phyloP scores from a whole-genome alignment of 2,329 filamentous ascomycete species.

The Claviceps quebecensis region DNA sequence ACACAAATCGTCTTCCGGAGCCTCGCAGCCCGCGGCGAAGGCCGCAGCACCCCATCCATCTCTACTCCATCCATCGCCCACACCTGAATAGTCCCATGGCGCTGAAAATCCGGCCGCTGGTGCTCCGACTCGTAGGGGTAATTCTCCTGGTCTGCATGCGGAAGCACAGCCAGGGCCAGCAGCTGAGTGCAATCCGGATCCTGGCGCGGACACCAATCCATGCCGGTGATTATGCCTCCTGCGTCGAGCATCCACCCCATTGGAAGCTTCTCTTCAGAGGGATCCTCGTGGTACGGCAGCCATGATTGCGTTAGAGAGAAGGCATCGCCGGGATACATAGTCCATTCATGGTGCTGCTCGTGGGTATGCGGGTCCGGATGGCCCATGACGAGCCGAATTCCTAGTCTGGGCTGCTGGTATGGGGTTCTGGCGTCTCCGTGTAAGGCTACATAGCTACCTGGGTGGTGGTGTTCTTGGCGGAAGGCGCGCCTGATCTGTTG shows the following conservation, averaged over 20 bases:
- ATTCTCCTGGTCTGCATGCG: conserved; percentile 34
- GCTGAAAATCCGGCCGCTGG: conserved; percentile 22
- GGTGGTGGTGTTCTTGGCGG: not conserved
- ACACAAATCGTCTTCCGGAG: conserved; percentile 32
- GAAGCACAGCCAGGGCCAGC: conserved; percentile 37
- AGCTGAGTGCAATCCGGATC: conserved; percentile 23
- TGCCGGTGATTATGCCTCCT: conserved; percentile 36
- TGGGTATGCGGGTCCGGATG: conserved; percentile 3
- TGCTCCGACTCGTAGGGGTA: conserved; percentile 25
- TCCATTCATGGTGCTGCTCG: conserved; percentile 11
- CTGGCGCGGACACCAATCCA: conserved; percentile 38
- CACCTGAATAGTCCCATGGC: conserved; percentile 36
- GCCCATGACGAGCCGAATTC: conserved; percentile 21
- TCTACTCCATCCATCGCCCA: conserved; percentile 29
- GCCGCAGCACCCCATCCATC: conserved; percentile 17
- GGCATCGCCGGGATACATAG: conserved; percentile 15
- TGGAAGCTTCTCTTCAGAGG: conserved; percentile 11
- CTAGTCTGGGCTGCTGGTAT: conserved; percentile 15
- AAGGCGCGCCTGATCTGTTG: too few species aligned
- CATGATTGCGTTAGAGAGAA: conserved; percentile 16
- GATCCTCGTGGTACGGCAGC: conserved; percentile 16
- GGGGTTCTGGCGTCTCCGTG: conserved; percentile 13
- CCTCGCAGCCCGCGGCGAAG: conserved; percentile 22
- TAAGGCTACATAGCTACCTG: conserved; percentile 3
- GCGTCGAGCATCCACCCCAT: conserved; percentile 41